Evolutionary conservation across 2,329 filamentous ascomycete genomes (phyloP).

Genomic region (Phialophora verrucosa): DNA sequence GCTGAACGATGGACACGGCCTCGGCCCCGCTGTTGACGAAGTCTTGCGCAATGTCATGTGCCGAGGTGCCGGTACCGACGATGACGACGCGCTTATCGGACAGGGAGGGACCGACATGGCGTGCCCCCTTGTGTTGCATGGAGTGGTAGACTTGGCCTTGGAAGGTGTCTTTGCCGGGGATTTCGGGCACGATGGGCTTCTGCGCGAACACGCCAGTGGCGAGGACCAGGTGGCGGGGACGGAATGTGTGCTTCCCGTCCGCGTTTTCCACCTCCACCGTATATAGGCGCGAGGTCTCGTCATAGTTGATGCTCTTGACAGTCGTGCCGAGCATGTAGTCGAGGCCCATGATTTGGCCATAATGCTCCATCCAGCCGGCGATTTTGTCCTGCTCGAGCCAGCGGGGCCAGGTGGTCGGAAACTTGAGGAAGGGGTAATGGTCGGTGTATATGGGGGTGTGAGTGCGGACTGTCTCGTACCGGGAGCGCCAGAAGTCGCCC

Average conservation of each 20-base stretch:
- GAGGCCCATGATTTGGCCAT: constrained; percentile 57
- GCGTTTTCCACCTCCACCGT: constrained; percentile 42
- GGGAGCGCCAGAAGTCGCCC: constrained; percentile 67
- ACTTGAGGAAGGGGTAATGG: constrained; percentile 40
- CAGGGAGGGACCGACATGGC: constrained; percentile 44
- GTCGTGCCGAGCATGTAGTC: constrained; percentile 53
- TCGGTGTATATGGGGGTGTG: constrained; percentile 39
- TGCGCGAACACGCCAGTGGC: constrained; percentile 54
- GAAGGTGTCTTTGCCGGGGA: constrained; percentile 51
- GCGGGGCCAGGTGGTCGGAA: constrained; percentile 51
- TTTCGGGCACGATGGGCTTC: constrained; percentile 46
- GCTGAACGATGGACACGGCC: constrained; percentile 61
- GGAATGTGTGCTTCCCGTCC: constrained; percentile 40
- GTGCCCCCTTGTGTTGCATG: constrained; percentile 51
- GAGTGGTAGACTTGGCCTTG: constrained; percentile 45
- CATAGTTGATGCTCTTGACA: constrained; percentile 48
- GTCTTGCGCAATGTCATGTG: constrained; percentile 51
- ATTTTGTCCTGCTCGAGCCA: constrained; percentile 57
- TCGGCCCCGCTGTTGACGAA: constrained; percentile 55
- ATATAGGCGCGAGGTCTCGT: constrained; percentile 48
- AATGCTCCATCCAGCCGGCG: constrained; percentile 56
- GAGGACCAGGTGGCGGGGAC: constrained; percentile 55
- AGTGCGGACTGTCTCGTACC: constrained; percentile 52
- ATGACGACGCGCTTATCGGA: constrained; percentile 51
- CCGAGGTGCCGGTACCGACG: constrained; percentile 57